These are phyloP conservation scores for Raphanus sativus DNA, from an alignment of 345 rosid species.

Conservation along the genomic window DNA sequence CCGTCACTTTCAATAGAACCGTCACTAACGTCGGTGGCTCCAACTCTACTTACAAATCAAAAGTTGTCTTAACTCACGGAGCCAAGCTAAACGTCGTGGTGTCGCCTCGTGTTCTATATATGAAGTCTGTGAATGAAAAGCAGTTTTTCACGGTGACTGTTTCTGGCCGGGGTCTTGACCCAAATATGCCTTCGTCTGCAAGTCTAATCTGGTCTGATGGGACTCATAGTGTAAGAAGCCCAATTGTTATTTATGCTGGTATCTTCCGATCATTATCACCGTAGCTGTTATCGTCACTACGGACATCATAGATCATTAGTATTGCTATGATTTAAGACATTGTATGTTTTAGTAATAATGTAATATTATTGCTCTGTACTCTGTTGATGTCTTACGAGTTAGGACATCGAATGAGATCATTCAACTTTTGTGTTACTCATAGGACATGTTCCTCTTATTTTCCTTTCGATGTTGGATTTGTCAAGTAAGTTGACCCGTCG, in stretches of 20 bases:
- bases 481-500: too few relatives aligned
- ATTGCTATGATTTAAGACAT: neutral
- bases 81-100: neutral
- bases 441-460: neutral
- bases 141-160: conserved; percentile 45
- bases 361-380: too few relatives aligned
- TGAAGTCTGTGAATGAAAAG: conserved; percentile 42
- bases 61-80: neutral
- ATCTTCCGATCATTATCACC: conserved; percentile 8
- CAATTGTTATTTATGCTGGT: conserved; percentile 32
- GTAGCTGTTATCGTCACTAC: neutral
- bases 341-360: too few relatives aligned
- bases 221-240: conserved; percentile 35
- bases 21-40: conserved; percentile 50
- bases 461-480: neutral
- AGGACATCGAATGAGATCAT: neutral
- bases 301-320: neutral
- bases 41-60: conserved; percentile 47
- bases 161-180: neutral
- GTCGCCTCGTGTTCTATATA: conserved; percentile 43
- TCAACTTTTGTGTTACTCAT: neutral
- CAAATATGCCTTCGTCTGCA: conserved; percentile 21
- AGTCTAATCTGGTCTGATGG: conserved; percentile 44
- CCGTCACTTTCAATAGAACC: neutral
- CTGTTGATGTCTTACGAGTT: neutral